phyloP scores from a whole-genome alignment of 768 basidiomycete genomes.

The Russula brevipes region DNA sequence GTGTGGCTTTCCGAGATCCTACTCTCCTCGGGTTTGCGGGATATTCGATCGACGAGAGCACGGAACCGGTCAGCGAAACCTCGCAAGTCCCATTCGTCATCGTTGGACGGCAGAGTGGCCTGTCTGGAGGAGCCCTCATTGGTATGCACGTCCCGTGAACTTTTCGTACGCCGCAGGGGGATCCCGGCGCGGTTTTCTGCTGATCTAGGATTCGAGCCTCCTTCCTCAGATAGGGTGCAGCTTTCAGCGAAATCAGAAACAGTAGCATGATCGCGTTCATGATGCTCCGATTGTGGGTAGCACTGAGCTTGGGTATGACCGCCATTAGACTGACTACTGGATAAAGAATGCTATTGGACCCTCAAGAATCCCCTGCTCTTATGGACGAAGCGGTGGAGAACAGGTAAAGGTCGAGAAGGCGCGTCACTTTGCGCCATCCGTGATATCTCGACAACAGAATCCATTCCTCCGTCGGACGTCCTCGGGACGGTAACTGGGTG shows the following conservation, averaged over 20 bases:
- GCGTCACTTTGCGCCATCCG: neutral
- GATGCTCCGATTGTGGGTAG: neutral
- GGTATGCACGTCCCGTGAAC: neutral
- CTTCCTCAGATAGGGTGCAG: constrained; percentile 18
- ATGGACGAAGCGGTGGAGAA: neutral
- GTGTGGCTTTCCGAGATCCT: constrained; percentile 33
- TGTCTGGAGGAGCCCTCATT: neutral
- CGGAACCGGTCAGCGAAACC: constrained; percentile 49
- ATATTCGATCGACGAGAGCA: constrained; percentile 45
- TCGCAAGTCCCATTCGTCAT: constrained; percentile 36
- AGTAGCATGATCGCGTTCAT: constrained; percentile 7
- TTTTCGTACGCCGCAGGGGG: constrained; percentile 12
- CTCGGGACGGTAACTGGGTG: neutral
- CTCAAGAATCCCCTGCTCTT: neutral
- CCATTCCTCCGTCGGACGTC: constrained; percentile 9
- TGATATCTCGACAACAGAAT: neutral
- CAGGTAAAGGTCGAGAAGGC: constrained; percentile 8
- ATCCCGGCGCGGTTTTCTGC: neutral
- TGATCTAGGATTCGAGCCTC: constrained; percentile 7
- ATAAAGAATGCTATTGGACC: constrained; percentile 11
- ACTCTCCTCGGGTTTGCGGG: constrained; percentile 49
- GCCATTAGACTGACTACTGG: constrained; percentile 13
- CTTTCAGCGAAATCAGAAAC: constrained; percentile 2
- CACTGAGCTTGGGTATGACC: constrained; percentile 19
- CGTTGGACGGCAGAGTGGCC: neutral